Percentiles rank a stretch among this genome's conserved stretches.
These are phyloP conservation scores for Cicer yamashitae DNA, from an alignment of 306 rosid species.

Conservation along the genomic window DNA sequence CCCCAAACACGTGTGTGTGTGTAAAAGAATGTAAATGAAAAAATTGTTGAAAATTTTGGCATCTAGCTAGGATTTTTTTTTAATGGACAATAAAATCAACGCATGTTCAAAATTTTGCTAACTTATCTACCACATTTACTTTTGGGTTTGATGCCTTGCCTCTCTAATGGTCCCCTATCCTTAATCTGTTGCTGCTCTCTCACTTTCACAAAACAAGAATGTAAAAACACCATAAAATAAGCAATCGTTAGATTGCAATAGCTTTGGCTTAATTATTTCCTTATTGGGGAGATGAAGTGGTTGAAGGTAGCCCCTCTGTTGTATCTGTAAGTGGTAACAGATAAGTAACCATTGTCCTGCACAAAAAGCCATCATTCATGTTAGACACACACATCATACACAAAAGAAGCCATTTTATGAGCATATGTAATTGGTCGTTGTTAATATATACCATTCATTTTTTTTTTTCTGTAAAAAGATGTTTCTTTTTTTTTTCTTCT, in stretches of 20 bases:
- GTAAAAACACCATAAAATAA: slow-evolving; percentile 44
- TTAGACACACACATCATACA: too few relatives aligned
- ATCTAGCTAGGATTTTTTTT: slow-evolving; percentile 34
- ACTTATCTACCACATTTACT: slow-evolving; percentile 44
- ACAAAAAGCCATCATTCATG: too few relatives aligned
- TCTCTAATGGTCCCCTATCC: slow-evolving; percentile 43
- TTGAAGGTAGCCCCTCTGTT: neutral
- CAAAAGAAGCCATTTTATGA: too few relatives aligned
- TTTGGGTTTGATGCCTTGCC: slow-evolving; percentile 37
- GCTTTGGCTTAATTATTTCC: slow-evolving; percentile 38
- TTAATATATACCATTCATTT: too few relatives aligned
- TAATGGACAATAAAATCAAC: slow-evolving; percentile 12
- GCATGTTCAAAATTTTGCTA: slow-evolving; percentile 32
- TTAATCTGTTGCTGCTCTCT: slow-evolving; percentile 32
- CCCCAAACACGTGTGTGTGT: too few relatives aligned
- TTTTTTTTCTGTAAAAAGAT: too few relatives aligned
- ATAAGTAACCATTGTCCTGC: neutral
- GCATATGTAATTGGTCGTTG: too few relatives aligned
- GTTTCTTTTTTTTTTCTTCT: too few relatives aligned
- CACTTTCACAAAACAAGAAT: slow-evolving; percentile 46
- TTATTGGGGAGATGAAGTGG: slow-evolving; percentile 36
- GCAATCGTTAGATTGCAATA: slow-evolving; percentile 44
- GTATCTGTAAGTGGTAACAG: slow-evolving; percentile 1
- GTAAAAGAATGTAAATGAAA: too few relatives aligned
- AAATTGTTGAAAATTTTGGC: neutral